Evolutionary conservation across 2,329 filamentous ascomycete genomes (phyloP).

Genomic region (Colletotrichum tropicale): DNA sequence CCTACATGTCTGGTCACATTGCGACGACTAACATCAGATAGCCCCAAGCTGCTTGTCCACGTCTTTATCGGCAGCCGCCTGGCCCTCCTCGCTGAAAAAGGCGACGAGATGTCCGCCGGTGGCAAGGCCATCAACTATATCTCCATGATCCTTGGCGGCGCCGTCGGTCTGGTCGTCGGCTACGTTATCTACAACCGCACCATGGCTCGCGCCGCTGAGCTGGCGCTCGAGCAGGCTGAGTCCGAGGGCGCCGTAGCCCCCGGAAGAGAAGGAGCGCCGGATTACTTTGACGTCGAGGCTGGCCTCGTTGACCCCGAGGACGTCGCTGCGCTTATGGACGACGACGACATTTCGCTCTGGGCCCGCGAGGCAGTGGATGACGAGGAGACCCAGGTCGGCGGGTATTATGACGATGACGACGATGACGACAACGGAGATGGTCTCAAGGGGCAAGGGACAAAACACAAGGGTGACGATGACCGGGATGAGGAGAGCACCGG

Average conservation of each 20-base stretch:
- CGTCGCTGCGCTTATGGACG: conserved; percentile 59
- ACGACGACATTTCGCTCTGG: conserved; percentile 66
- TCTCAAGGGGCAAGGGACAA: background rate
- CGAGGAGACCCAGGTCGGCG: conserved; percentile 22
- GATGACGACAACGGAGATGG: conserved; percentile 27
- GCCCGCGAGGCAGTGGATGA: conserved; percentile 43
- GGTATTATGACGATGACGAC: conserved; percentile 34
- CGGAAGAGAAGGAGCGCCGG: conserved; percentile 6
- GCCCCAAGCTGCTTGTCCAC: conserved; percentile 88
- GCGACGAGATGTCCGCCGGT: conserved; percentile 79
- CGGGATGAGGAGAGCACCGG: background rate
- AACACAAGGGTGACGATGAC: background rate
- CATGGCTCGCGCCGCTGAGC: conserved; percentile 65
- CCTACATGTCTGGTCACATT: background rate
- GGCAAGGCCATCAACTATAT: conserved; percentile 85
- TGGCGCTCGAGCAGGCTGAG: conserved; percentile 50
- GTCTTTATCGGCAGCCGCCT: conserved; percentile 90
- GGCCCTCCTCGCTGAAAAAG: conserved; percentile 80
- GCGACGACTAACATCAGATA: conserved; percentile 27
- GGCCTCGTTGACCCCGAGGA: conserved; percentile 51
- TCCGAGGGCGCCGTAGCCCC: conserved; percentile 22
- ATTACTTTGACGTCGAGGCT: conserved; percentile 51
- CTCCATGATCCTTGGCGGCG: conserved; percentile 74
- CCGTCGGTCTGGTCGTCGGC: conserved; percentile 77
- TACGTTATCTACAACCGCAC: conserved; percentile 82